Base-by-base conservation (phyloP, 495 filamentous ascomycete genomes). In the Hypomontagnella submonticulosa region DNA sequence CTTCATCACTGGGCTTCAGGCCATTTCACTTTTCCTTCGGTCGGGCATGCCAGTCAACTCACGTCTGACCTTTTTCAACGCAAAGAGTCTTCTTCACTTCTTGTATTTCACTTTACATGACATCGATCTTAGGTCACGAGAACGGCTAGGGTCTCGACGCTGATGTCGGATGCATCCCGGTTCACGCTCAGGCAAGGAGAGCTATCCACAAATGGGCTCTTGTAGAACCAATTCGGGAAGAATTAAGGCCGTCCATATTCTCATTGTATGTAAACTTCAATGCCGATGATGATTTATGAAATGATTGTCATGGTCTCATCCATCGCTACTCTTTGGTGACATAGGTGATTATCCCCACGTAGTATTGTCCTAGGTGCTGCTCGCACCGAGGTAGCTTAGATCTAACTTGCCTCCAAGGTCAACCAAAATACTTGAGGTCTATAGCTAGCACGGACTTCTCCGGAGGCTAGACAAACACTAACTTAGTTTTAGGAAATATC, bases 1-100 rank as follows among this genome's bases (percentile, higher is more conserved):
- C 32, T 74, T 74, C 71, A 43, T 68, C 61, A 30, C 47, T 41
- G 61, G 66, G 56, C 66, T 36, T 53, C 37, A 44, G 16, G 57
- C 62, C 59, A 57, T 53, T 62, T 10, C 57, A 38, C 33, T 66
- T 61, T 66, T 64, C 40, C 10, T 57, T 62, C 56, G 37, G 56
- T 57, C 52, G 53, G 57, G 52, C 43, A 41, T 43, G 52, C 50
- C 57, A 43, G 42, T 44, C 38, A 59, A 59, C 12, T n/a, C 32
- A 44, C 15, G 60, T 60, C 70, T 70, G 67, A 44, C 46, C 57
- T 40, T 41, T 61, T 65, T 60, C 16, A 58, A 49, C 38, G n/a
- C 16, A 53, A 38, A 19, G 54, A 54, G 15, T 60, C 50, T n/a
- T 38, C 49, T 69, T 64, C 60, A 20, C 54, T 69, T 64, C 60